A percentile compares a stretch with the other conserved stretches of the same genome.
Conservation (phyloP, 1,284 basidiomycete species). For the Marasmius fiardii region DNA sequence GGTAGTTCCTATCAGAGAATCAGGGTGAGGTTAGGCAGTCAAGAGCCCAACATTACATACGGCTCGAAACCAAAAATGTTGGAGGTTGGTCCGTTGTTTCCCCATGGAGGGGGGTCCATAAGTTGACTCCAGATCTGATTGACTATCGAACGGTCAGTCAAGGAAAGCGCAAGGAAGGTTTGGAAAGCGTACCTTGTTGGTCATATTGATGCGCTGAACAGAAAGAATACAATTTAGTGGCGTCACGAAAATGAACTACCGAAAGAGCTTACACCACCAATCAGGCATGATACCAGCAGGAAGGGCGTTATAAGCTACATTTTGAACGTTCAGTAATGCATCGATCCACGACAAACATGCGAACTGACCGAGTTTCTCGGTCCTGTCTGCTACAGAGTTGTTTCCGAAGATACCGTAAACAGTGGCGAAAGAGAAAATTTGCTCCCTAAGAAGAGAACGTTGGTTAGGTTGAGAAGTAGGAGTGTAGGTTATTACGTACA, state of each 20-base stretch:
- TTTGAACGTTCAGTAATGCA: background rate
- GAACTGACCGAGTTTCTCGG: conserved; percentile 31
- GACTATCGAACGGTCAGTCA: conserved; percentile 17
- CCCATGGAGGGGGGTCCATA: conserved; percentile 33
- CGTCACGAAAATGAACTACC: background rate
- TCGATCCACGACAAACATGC: background rate
- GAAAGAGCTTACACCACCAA: conserved; percentile 28
- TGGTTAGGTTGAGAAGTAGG: background rate
- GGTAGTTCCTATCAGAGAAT: conserved; percentile 29
- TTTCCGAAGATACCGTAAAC: conserved; percentile 37
- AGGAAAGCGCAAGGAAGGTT: background rate
- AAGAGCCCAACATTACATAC: conserved; percentile 17
- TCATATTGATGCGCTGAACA: conserved; percentile 35
- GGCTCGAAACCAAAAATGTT: conserved; percentile 41
- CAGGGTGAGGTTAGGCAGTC: background rate
- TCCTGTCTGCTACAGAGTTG: conserved; percentile 34
- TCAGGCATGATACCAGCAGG: conserved; percentile 33
- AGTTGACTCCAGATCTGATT: conserved; percentile 37
- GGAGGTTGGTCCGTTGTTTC: conserved; percentile 32
- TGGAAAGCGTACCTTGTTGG: conserved; percentile 28
- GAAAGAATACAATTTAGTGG: background rate
- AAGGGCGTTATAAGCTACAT: conserved; percentile 35
- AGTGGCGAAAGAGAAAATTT: conserved; percentile 36
- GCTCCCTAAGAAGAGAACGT: conserved; percentile 25
- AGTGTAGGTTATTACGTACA: conserved; percentile 22